Conservation (phyloP, 106 monocot genomes). For the Dioscorea zingiberensis region DNA sequence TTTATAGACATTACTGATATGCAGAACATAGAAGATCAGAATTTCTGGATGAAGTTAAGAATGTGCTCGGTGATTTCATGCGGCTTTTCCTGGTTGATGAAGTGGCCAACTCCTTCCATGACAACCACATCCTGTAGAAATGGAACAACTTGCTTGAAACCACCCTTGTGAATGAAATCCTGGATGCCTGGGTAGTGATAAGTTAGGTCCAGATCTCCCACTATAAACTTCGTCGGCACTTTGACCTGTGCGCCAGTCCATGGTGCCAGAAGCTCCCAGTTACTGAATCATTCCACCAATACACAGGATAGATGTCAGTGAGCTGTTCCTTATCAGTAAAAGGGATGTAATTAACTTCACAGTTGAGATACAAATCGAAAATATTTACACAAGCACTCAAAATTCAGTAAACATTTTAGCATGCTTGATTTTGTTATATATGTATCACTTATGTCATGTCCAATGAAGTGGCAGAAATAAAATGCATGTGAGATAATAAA, state of each 20-base stretch:
- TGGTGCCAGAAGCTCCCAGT: slow-evolving; percentile 22
- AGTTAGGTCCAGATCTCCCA: slow-evolving; percentile 24
- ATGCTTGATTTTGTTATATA: too few relatives aligned
- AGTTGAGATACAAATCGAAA: background rate
- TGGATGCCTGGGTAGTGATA: slow-evolving; percentile 19
- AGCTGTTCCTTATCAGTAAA: background rate
- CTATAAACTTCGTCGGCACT: slow-evolving; percentile 20
- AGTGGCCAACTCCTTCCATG: slow-evolving; percentile 28
- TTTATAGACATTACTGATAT: too few relatives aligned
- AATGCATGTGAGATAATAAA: too few relatives aligned
- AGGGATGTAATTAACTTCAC: background rate
- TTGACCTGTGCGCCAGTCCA: slow-evolving; percentile 18
- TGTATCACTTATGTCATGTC: too few relatives aligned
- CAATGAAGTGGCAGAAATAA: too few relatives aligned
- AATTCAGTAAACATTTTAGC: too few relatives aligned
- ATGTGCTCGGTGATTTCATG: slow-evolving; percentile 26
- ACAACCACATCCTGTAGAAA: slow-evolving; percentile 18
- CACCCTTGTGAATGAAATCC: slow-evolving; percentile 15
- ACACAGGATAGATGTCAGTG: background rate
- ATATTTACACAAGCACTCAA: background rate
- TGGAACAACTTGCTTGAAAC: slow-evolving; percentile 14
- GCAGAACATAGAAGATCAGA: too few relatives aligned
- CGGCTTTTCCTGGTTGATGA: slow-evolving; percentile 24
- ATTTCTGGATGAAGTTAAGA: slow-evolving; percentile 11
- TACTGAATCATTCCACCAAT: slow-evolving; percentile 5